These are phyloP conservation scores for Hyparrhenia diplandra DNA, from an alignment of 176 grass and related monocot species.

Conservation along the genomic window DNA sequence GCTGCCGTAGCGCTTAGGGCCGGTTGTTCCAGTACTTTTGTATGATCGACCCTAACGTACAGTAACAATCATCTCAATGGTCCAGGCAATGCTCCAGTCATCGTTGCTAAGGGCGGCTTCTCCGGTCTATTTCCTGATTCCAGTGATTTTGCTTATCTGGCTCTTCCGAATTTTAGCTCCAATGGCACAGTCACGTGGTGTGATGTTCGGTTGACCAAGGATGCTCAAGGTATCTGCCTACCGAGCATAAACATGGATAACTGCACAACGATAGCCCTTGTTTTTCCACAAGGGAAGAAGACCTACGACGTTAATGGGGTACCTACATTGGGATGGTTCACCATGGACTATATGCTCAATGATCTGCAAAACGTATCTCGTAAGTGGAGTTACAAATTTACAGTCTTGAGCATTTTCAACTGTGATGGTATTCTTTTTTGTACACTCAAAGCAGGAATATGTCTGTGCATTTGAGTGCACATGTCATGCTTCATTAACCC, in stretches of 20 bases:
- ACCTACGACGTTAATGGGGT: slow-evolving; percentile 63
- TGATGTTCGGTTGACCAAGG: slow-evolving; percentile 71
- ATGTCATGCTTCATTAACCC: neutral
- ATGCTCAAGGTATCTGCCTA: slow-evolving; percentile 60
- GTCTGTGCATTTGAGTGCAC: neutral
- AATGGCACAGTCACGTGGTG: slow-evolving; percentile 46
- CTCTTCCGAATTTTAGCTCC: neutral
- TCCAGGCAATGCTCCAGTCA: slow-evolving; percentile 55
- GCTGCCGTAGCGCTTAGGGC: neutral
- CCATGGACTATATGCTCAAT: slow-evolving; percentile 37
- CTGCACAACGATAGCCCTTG: slow-evolving; percentile 30
- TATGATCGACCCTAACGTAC: neutral
- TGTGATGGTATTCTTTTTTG: neutral
- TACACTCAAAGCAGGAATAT: neutral
- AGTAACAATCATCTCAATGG: slow-evolving; percentile 23
- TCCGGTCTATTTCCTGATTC: slow-evolving; percentile 88
- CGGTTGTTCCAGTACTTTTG: neutral
- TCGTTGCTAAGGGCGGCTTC: slow-evolving; percentile 83
- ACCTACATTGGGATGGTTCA: slow-evolving; percentile 58
- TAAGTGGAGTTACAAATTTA: slow-evolving; percentile 36
- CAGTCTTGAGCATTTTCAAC: neutral
- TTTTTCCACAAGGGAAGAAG: slow-evolving; percentile 40
- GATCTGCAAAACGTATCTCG: slow-evolving; percentile 26
- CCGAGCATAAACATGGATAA: slow-evolving; percentile 53
- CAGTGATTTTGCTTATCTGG: slow-evolving; percentile 27